A percentile compares a stretch with the other conserved stretches of the same genome.
phyloP scores from a whole-genome alignment of 2,329 filamentous ascomycete species.

The Thermomyces lanuginosus region DNA sequence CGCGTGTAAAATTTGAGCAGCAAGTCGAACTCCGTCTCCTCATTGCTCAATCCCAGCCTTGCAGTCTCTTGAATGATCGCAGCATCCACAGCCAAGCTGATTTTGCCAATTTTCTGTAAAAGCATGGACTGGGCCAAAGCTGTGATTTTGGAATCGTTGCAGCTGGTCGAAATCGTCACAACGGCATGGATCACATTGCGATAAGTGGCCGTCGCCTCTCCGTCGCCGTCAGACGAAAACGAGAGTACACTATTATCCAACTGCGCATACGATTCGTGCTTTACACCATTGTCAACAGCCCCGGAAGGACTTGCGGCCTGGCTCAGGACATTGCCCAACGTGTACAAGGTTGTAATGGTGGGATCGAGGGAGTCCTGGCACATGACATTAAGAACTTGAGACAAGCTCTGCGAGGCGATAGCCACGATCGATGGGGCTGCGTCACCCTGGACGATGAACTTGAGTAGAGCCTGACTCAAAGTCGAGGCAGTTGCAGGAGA shows the following conservation, averaged over 20 bases:
- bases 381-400: conserved; percentile 61
- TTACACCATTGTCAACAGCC: conserved; percentile 29
- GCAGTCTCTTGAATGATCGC: conserved; percentile 74
- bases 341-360: conserved; percentile 88
- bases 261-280: conserved; percentile 26
- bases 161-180: conserved; percentile 68
- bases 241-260: conserved; percentile 43
- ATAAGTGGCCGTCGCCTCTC: conserved; percentile 62
- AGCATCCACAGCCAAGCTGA: conserved; percentile 63
- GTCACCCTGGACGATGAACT: conserved; percentile 73
- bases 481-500: conserved; percentile 56
- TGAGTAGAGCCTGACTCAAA: conserved; percentile 62
- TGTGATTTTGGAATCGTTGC: conserved; percentile 78
- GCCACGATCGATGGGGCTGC: conserved; percentile 52
- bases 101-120: conserved; percentile 81
- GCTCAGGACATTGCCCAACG: conserved; percentile 86
- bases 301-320: conserved; percentile 37
- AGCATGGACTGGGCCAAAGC: conserved; percentile 90
- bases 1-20: conserved; percentile 70
- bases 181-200: conserved; percentile 89
- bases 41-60: conserved; percentile 57
- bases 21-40: conserved; percentile 66
- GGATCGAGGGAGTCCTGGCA: conserved; percentile 66
- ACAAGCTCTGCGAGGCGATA: conserved; percentile 70
- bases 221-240: conserved; percentile 55